Evolutionary conservation across 2,329 filamentous ascomycete genomes (phyloP), one percentile per base, ranked within the genome.

Genomic region (Trichothecium roseum): DNA sequence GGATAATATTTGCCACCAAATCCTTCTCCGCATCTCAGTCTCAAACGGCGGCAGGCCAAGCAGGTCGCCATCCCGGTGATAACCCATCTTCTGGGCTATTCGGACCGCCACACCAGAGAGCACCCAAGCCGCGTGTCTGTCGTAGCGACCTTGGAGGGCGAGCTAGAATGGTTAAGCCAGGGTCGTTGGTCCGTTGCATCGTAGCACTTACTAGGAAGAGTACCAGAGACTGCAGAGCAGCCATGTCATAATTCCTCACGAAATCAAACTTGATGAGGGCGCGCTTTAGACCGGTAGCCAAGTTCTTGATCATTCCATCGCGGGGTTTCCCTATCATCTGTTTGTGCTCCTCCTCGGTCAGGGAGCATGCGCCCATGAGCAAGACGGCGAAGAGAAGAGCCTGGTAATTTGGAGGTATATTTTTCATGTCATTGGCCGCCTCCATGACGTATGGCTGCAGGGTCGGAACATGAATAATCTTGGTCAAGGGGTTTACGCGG

Each of bases 401-500:
- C 51, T 81, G 75, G 17, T 74, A 56, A 36, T 72, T 72, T 28
- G 70, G 64, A 0, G 69, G 68, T 2, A 84, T 55, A 29, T 63
- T 66, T 10, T 61, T 57, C 15, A 78, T 59, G 40, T 74, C 68
- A 13, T 66, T 66, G 2, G 69, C 71, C 3, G 78, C 78, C 39
- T 82, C 72, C 27, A 81, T 66, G 7, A 87, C 62, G 31, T 72
- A 68, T 3, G 71, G 68, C 47, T 86, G 78, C 4, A 85, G 55
- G 0, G 77, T 77, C 0, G 83, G 82, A 2, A 80, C 70, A 50
- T 89, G 84, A 17, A 85, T 75, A 31, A 74, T 59, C 51, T 87
- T 88, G 44, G 76, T 74, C 31, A 86, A 53, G 0, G 83, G 82
- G 46, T 88, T 82, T 37, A 88, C 76, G 41, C 84, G 78, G 33